phyloP scores from a whole-genome alignment of 148 eudicot genomes.

The Silene uniflora region DNA sequence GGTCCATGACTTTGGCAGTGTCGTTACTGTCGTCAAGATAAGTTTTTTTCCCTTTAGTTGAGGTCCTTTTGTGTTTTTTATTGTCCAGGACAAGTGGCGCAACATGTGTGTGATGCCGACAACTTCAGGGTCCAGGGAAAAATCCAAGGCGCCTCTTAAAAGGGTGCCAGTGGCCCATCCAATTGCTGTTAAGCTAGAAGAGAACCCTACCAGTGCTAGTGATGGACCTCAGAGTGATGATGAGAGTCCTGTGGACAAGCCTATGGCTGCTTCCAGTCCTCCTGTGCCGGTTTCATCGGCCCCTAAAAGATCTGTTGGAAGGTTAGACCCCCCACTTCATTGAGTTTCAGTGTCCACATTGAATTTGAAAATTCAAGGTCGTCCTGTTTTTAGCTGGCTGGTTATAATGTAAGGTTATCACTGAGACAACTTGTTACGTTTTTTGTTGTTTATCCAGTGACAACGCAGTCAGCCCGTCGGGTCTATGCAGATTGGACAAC shows the following conservation, averaged over 20 bases:
- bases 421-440: background rate
- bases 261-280: constrained; percentile 43
- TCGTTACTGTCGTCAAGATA: background rate
- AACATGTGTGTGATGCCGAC: constrained; percentile 87
- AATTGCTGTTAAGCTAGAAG: constrained; percentile 51
- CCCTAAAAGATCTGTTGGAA: constrained; percentile 78
- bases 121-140: constrained; percentile 80
- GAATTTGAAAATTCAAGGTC: background rate
- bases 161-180: constrained; percentile 46
- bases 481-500: constrained; percentile 72
- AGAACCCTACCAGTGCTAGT: constrained; percentile 43
- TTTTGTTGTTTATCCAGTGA: constrained; percentile 2
- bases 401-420: background rate
- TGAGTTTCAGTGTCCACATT: background rate
- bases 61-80: constrained; percentile 7
- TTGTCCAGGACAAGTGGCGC: constrained; percentile 92
- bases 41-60: background rate
- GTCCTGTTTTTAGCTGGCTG: background rate
- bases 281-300: constrained; percentile 45
- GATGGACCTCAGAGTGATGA: constrained; percentile 61
- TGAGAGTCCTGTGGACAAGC: constrained; percentile 50
- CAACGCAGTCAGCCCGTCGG: constrained; percentile 9
- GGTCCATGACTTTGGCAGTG: no score
- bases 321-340: constrained; percentile 42
- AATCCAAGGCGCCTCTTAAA: constrained; percentile 68